Evolutionary conservation across 148 eudicot species (phyloP), one percentile per base, ranked within the genome.

Genomic region (Diospyros lotus): DNA sequence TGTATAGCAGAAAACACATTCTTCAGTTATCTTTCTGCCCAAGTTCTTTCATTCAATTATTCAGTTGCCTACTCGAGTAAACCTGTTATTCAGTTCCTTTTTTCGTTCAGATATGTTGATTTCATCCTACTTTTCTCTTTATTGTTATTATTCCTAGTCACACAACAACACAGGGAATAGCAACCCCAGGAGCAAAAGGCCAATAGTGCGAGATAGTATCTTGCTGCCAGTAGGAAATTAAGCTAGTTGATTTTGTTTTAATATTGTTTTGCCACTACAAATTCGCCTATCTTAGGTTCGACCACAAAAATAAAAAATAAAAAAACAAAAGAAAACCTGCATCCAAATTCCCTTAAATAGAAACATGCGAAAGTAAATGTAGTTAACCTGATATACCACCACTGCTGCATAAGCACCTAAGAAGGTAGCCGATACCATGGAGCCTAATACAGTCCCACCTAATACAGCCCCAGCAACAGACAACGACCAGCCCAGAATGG

Each of bases 401-500:
- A 89, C 94, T 45, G 89, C 96, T 45, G 96, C 97, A 84, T 82
- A 94, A 74, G 87, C 87, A 76, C 98, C 98, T 75, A 94, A 76
- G 78, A 79, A 73, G 69, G 92, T 78, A 73, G 96, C 88, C 45
- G 92, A 84, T 68, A 84, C 80, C 71, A 88, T 82, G 73, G 98
- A 90, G 58, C 88, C 97, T 73, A 92, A 74, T 5, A 94, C 28
- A 28, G 28, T 28, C 28, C 28, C 28, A 28, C 28, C 28, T 28
- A 28, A 28, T 5, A 94, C 86, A 8, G 98, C 97, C 60, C 96
- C 97, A 44, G 63, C 85, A 81, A 94, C 98, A 77, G 96, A 97
- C 82, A 92, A 81, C 3, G 98, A 97, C 98, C 98, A 94, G 39
- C 92, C 85, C 75, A 94, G 75, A 69, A 94, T 92, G 39, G 98